Evolutionary conservation across 2,329 filamentous ascomycete genomes (phyloP), one percentile per base, ranked within the genome.

Genomic region (Aspergillus sp.): DNA sequence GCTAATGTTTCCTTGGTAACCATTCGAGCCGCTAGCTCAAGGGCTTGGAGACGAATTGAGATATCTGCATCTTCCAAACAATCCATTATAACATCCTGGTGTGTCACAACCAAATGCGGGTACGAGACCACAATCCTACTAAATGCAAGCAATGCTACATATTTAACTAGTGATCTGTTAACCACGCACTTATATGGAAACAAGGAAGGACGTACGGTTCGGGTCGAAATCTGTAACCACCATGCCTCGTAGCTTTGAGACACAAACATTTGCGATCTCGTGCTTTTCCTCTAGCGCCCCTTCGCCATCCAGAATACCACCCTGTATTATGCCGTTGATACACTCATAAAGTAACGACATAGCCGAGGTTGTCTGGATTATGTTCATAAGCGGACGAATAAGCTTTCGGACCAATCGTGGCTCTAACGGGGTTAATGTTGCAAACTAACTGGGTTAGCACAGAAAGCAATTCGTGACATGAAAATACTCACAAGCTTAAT

Each of bases 311-410:
- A 99, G 79, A 57, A 99, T 96, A 0, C 95, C 95, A 27, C 95
- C 95, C 72, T 97, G 93, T 58, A 99, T 96, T 61, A 99, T 96
- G 22, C 95, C 95, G 73, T 96, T 97, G 75, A 99, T 97, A 71
- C 95, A 99, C 76, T 99, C 95, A 68, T 99, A 99, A 5, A 98
- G 79, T 27, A 99, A 77, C n/a, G 95, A 98, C 95, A 98, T 98
- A 27, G 95, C 95, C 5, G 90, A 89, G 0, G 95, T 99, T 1
- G 93, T 96, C 66, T 91, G 89, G 63, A 99, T 98, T 48, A 99
- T 89, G 64, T 90, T 91, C 1, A 92, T 96, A 60, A 99, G 79
- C 15, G 95, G 95, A 7, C 93, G 91, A 30, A 98, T 79, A 15
- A 99, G 80, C 73, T 99, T 99, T 71, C 90, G 91, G 51, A 96